Conservation (phyloP, 805 yeast genomes). For the Candida suzukii region DNA sequence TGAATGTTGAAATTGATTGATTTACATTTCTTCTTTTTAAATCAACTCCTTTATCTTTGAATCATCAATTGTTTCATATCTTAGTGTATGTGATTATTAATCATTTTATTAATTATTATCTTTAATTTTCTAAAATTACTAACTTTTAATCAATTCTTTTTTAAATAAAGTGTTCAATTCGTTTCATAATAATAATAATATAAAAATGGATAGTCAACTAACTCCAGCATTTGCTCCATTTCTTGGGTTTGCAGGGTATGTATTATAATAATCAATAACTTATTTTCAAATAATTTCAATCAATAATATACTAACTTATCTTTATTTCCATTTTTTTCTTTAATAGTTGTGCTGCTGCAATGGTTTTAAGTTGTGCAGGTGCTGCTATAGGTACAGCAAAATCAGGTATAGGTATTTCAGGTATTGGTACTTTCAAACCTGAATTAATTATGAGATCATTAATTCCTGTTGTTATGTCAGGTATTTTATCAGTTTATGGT, state of each 20-base stretch:
- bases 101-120: too few species aligned
- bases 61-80: too few species aligned
- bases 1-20: too few species aligned
- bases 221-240: conserved; percentile 94
- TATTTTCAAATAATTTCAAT: background rate
- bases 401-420: conserved; percentile 96
- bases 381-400: conserved; percentile 99
- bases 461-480: conserved; percentile 97
- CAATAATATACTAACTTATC: conserved; percentile 1
- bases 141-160: too few species aligned
- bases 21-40: too few species aligned
- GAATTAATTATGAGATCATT: conserved; percentile 93
- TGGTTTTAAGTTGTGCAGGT: conserved; percentile 90
- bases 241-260: conserved; percentile 89
- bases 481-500: conserved; percentile 95
- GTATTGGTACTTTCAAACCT: conserved; percentile 96
- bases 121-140: too few species aligned
- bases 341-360: conserved; percentile 72
- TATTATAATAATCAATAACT: too few species aligned
- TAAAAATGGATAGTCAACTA: conserved; percentile 53
- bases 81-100: too few species aligned
- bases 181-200: too few species aligned
- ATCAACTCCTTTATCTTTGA: too few species aligned
- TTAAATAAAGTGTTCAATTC: too few species aligned
- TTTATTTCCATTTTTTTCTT: conserved; percentile 10